These are phyloP conservation scores for Coniochaeta hoffmannii DNA, from an alignment of 2,329 filamentous ascomycete species.

Conservation along the genomic window DNA sequence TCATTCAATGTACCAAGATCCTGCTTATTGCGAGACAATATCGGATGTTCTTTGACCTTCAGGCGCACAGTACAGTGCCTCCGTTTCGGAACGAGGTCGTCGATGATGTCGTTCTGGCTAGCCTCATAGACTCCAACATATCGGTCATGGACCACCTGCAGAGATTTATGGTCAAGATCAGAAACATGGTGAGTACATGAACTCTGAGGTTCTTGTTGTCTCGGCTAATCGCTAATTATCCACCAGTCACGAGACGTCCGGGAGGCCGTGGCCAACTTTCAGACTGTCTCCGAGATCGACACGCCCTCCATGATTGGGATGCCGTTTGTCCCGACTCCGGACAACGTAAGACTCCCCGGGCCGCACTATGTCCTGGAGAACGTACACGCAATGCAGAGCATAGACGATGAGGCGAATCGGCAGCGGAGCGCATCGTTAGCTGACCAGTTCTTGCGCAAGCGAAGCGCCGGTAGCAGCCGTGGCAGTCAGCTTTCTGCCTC, in stretches of 20 bases:
- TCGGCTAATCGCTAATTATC: background rate
- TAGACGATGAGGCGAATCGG: slow-evolving; percentile 1
- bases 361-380: slow-evolving; percentile 3
- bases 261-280: background rate
- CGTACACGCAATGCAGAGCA: slow-evolving; percentile 1
- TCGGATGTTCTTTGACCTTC: slow-evolving; percentile 25
- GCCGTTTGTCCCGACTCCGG: background rate
- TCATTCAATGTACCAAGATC: slow-evolving; percentile 17
- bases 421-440: background rate
- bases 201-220: background rate
- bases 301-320: background rate
- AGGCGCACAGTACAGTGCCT: slow-evolving; percentile 27
- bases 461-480: background rate
- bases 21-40: slow-evolving; percentile 28
- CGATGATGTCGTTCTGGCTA: slow-evolving; percentile 23
- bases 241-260: background rate
- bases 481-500: slow-evolving; percentile 4
- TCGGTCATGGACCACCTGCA: slow-evolving; percentile 25
- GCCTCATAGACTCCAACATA: slow-evolving; percentile 25
- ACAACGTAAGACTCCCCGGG: background rate
- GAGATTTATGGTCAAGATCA: slow-evolving; percentile 11
- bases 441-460: slow-evolving; percentile 1
- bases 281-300: background rate
- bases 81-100: slow-evolving; percentile 24
- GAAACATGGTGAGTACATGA: slow-evolving; percentile 7